phyloP scores from a whole-genome alignment of 176 grass and related monocot species.

The Raddia distichophylla region DNA sequence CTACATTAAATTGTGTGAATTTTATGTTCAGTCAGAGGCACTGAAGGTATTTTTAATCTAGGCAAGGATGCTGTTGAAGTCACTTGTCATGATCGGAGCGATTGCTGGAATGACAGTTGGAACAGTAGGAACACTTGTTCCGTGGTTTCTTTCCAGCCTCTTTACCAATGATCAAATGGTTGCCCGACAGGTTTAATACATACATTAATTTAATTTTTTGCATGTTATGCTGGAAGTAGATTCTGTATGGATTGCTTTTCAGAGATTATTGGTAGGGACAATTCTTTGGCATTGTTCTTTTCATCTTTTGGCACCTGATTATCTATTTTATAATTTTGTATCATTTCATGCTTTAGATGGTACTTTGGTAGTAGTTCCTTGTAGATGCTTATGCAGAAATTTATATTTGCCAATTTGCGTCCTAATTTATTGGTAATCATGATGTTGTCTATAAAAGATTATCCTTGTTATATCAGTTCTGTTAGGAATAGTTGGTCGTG shows the following conservation, averaged over 20 bases:
- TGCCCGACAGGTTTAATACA: slow-evolving; percentile 63
- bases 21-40: slow-evolving; percentile 30
- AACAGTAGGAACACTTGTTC: slow-evolving; percentile 68
- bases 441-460: slow-evolving; percentile 12
- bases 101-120: slow-evolving; percentile 71
- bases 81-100: slow-evolving; percentile 80
- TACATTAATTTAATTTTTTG: slow-evolving; percentile 27
- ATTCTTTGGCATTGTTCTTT: not conserved
- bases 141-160: slow-evolving; percentile 71
- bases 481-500: not conserved
- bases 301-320: not conserved
- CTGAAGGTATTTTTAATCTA: slow-evolving; percentile 47
- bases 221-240: slow-evolving; percentile 17
- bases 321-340: not conserved
- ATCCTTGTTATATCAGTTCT: not conserved
- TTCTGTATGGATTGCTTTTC: not conserved
- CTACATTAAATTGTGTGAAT: slow-evolving; percentile 9
- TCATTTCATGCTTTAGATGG: slow-evolving; percentile 5
- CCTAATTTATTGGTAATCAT: slow-evolving; percentile 13
- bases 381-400: slow-evolving; percentile 7
- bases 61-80: slow-evolving; percentile 91
- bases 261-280: slow-evolving; percentile 5
- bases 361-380: not conserved
- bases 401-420: slow-evolving; percentile 10
- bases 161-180: slow-evolving; percentile 81